phyloP scores from a whole-genome alignment of 176 grass and related monocot genomes.

The Aegilops speltoides region DNA sequence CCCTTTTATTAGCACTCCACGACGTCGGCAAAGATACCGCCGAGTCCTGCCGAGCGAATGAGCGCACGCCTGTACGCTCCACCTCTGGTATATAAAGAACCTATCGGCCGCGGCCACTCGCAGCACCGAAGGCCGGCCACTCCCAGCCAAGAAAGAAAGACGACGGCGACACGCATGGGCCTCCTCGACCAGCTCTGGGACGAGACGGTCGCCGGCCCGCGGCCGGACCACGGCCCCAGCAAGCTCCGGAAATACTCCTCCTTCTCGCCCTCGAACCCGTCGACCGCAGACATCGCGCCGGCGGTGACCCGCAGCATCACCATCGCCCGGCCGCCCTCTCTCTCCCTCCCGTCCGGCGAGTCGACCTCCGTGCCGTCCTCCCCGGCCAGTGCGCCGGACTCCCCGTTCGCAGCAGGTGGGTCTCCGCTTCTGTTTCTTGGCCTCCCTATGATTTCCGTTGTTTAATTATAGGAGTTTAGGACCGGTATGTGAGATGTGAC shows the following conservation, averaged over 20 bases:
- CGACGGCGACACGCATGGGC: constrained; percentile 28
- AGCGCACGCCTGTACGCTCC: not conserved
- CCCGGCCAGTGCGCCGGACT: constrained; percentile 49
- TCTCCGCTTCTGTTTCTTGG: not conserved
- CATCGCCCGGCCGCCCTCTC: constrained; percentile 44
- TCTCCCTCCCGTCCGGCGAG: constrained; percentile 20
- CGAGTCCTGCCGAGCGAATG: not conserved
- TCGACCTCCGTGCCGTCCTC: constrained; percentile 54
- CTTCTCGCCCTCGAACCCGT: constrained; percentile 28
- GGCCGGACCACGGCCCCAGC: constrained; percentile 70
- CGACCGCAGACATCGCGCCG: not conserved
- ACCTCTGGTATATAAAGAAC: constrained; percentile 22
- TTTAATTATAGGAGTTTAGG: not conserved
- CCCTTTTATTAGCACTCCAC: not conserved
- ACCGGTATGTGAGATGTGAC: not conserved
- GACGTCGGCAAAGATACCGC: not conserved
- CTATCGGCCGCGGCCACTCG: not conserved
- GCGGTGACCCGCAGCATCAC: constrained; percentile 60
- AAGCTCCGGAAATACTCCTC: constrained; percentile 71
- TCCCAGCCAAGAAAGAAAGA: too few species aligned
- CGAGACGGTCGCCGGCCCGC: constrained; percentile 83
- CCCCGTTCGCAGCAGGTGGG: constrained; percentile 48
- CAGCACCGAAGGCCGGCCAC: not conserved
- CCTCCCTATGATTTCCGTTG: not conserved
- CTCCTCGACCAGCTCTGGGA: constrained; percentile 92